Evolutionary conservation across 2,329 filamentous ascomycete genomes (phyloP).

Genomic region (Fusarium secorum): DNA sequence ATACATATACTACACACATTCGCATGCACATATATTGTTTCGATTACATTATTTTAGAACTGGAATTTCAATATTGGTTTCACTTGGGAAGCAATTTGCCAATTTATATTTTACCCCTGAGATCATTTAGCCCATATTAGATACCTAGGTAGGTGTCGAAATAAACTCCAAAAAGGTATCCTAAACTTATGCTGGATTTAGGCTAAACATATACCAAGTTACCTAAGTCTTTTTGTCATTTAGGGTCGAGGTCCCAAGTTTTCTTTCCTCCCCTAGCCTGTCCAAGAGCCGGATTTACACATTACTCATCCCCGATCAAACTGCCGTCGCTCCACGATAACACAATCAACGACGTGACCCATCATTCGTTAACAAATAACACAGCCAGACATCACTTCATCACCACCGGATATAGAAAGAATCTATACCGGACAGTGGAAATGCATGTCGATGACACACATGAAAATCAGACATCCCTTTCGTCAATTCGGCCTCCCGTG

Average conservation of each 20-base stretch:
- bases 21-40: neutral
- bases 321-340: no score
- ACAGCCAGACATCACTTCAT: no score
- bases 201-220: neutral
- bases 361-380: no score
- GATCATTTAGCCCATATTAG: neutral
- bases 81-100: neutral
- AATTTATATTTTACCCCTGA: neutral
- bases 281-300: neutral
- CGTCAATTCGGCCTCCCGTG: no score
- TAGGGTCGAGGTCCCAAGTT: neutral
- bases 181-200: neutral
- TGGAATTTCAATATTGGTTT: neutral
- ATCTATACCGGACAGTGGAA: no score
- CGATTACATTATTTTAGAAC: neutral
- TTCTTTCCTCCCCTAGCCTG: neutral
- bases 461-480: no score
- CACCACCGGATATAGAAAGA: no score
- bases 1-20: slow-evolving; percentile 16
- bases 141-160: neutral
- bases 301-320: no score
- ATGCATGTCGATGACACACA: no score
- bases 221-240: neutral
- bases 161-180: neutral
- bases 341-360: no score